Conservation (phyloP, 2,329 filamentous ascomycete genomes). For the Exophiala xenobiotica region DNA sequence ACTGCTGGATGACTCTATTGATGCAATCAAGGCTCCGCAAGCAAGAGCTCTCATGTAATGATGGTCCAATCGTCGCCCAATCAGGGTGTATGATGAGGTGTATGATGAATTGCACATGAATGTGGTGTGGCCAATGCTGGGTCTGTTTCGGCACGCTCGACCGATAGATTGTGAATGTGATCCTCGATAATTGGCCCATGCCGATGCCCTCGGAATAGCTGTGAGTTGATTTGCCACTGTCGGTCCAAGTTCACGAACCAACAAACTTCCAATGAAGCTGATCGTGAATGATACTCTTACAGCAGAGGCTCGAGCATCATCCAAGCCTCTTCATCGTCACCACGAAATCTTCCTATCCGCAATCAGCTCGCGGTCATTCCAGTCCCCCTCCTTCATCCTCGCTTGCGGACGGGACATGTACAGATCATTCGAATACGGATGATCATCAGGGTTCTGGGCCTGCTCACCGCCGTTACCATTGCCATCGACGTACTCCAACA, state of each 20-base stretch:
- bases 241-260: not conserved
- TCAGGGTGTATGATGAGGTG: too few relatives aligned
- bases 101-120: too few relatives aligned
- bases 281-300: conserved; percentile 3
- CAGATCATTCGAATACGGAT: conserved; percentile 2
- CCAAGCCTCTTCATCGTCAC: conserved; percentile 19
- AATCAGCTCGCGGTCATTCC: conserved; percentile 25
- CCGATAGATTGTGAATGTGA: too few relatives aligned
- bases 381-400: conserved; percentile 13
- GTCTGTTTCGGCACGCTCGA: too few relatives aligned
- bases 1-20: too few relatives aligned
- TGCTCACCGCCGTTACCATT: conserved; percentile 20
- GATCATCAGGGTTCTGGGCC: conserved; percentile 8
- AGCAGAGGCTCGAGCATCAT: conserved; percentile 18
- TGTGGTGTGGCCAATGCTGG: too few relatives aligned
- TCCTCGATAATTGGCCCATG: too few relatives aligned
- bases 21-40: too few relatives aligned
- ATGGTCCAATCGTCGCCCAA: too few relatives aligned
- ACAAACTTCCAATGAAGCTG: too few relatives aligned
- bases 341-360: conserved; percentile 20
- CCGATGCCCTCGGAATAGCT: too few relatives aligned
- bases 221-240: not conserved
- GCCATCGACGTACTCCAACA: conserved; percentile 24
- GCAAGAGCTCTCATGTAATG: too few relatives aligned
- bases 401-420: conserved; percentile 5